Evolutionary conservation across 1,139 yeast genomes (phyloP), one percentile per base, ranked within the genome.

Genomic region (Debaryomycetaceae sp.): DNA sequence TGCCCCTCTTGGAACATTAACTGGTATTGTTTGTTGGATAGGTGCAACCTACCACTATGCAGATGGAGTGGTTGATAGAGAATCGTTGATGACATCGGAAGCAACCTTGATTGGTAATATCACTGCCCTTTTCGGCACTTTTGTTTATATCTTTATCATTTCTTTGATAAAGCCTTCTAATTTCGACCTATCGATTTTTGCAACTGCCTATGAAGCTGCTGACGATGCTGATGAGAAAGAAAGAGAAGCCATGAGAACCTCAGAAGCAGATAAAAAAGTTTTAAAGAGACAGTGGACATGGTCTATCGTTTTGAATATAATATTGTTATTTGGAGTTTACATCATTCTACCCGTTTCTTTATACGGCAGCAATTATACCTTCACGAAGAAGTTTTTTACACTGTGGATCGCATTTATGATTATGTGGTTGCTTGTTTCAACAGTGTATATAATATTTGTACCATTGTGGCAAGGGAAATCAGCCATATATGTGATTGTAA

Each of bases 401-500:
- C 94, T 92, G 41, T 87, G 95, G 95, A 75, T 87, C 41, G 77
- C 73, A 38, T 89, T 87, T 33, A 78, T 83, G 49, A 78, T 84
- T 40, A 78, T 83, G 45, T 83, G 92, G 92, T 67, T 83, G 35
- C 78, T 81, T 62, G 67, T 73, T 50, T 71, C 81, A 30, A 74
- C 77, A 0, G 65, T 73, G 48, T 65, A 76, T 45, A 87, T 83
- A 19, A 70, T 79, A 26, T 32, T 83, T 14, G 79, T 72, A 43
- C 92, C 91, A 18, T 45, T 83, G 22, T 75, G 75, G 70, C 86
- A 84, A 59, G 88, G 92, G 33, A 67, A 88, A 48, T 60, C 67
- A 15, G 87, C 82, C 3, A 76, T 87, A 36, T 73, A 14, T 13
- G n/a, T 9, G 3, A 17, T 14, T n/a, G 3, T 28, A 4, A 28